These are phyloP conservation scores for Pisolithus thermaeus DNA, from an alignment of 1,284 basidiomycete species.

Conservation along the genomic window DNA sequence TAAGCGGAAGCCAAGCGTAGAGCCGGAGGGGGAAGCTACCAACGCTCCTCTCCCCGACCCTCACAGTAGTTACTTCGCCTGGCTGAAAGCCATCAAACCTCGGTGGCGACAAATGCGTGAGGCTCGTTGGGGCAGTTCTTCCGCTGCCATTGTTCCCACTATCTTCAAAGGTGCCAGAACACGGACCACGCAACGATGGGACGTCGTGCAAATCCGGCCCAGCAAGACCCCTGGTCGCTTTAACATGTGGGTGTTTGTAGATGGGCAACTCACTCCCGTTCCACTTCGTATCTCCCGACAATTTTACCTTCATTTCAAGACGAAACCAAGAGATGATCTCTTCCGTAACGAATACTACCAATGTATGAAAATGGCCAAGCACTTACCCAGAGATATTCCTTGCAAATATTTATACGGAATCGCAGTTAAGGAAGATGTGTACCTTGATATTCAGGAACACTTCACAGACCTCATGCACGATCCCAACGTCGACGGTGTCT, in stretches of 20 bases:
- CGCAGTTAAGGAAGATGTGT: slow-evolving; percentile 80
- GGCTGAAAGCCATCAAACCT: slow-evolving; percentile 76
- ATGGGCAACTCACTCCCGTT: slow-evolving; percentile 74
- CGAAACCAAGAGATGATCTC: slow-evolving; percentile 49
- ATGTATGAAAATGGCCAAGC: slow-evolving; percentile 70
- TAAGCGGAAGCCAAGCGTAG: slow-evolving; percentile 36
- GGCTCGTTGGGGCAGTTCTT: slow-evolving; percentile 37
- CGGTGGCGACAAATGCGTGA: slow-evolving; percentile 71
- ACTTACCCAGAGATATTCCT: slow-evolving; percentile 76
- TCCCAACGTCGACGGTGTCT: slow-evolving; percentile 93
- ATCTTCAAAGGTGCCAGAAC: slow-evolving; percentile 76
- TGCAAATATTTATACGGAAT: slow-evolving; percentile 83
- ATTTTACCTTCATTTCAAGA: slow-evolving; percentile 90
- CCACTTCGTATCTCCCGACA: slow-evolving; percentile 84
- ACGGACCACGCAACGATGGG: slow-evolving; percentile 78
- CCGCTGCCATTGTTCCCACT: slow-evolving; percentile 50
- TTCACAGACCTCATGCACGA: slow-evolving; percentile 92
- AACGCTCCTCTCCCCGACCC: slow-evolving; percentile 52
- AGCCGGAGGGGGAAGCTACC: slow-evolving; percentile 28
- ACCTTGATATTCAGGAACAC: slow-evolving; percentile 81
- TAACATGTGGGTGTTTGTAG: slow-evolving; percentile 85
- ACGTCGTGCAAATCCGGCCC: slow-evolving; percentile 86
- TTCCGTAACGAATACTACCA: slow-evolving; percentile 72
- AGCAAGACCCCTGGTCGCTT: slow-evolving; percentile 80
- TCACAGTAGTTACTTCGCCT: slow-evolving; percentile 65